Evolutionary conservation across 345 rosid species (phyloP).

Genomic region (Iberis pinnata): DNA sequence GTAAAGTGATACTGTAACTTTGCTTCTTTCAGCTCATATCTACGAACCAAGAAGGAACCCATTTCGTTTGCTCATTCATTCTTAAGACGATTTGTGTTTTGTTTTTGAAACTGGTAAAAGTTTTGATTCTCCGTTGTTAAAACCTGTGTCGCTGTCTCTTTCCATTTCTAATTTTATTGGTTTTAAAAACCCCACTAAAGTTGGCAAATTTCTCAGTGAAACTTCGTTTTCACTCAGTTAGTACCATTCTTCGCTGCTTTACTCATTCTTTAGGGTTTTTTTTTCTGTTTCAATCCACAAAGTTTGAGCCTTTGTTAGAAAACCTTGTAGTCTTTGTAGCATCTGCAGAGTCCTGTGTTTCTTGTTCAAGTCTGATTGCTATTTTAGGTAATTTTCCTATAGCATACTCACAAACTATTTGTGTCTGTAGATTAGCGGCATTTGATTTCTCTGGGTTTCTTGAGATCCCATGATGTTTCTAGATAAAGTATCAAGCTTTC

Average conservation of each 20-base stretch:
- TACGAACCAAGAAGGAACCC: conserved; percentile 3
- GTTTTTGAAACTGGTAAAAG: conserved; percentile 18
- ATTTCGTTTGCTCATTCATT: background rate
- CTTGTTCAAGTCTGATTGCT: conserved; percentile 15
- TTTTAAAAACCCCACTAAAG: background rate
- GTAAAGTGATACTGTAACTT: no score
- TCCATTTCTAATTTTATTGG: background rate
- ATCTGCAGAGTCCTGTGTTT: conserved; percentile 11
- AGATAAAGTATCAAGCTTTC: conserved; percentile 6
- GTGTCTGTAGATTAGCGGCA: conserved; percentile 3
- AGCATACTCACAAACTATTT: background rate
- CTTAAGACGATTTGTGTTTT: conserved; percentile 7
- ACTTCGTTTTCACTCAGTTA: conserved; percentile 18
- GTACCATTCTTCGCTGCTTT: conserved; percentile 15
- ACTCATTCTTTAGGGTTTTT: conserved; percentile 20
- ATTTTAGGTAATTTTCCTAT: background rate
- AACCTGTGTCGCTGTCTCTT: background rate
- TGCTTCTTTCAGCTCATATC: background rate
- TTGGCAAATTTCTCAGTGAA: conserved; percentile 20
- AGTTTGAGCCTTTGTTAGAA: conserved; percentile 7
- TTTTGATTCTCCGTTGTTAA: conserved; percentile 1
- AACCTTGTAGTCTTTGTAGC: background rate
- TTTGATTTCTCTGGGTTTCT: conserved; percentile 18
- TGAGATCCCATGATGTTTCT: background rate
- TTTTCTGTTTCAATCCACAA: conserved; percentile 6